A percentile compares a stretch with the other conserved stretches of the same genome.
These are phyloP conservation scores for Pythium phragmitis DNA, from an alignment of 352 stramenopile genomes.

Conservation along the genomic window DNA sequence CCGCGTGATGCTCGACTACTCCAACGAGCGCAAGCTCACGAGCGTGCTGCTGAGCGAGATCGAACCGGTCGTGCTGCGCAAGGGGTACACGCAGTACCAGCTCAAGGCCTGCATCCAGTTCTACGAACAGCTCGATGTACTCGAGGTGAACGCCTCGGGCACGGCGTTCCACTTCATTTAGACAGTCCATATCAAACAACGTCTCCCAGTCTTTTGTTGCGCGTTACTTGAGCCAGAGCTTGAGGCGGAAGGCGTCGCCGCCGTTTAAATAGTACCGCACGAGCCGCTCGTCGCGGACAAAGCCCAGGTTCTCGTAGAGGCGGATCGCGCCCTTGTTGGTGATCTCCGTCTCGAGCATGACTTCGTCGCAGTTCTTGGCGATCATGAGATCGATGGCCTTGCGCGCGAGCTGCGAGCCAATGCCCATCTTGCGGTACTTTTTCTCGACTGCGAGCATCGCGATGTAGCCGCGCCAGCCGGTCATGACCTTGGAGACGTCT, in stretches of 20 bases:
- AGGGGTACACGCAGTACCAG: conserved; percentile 96
- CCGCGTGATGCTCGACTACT: conserved; percentile 94
- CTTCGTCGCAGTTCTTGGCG: conserved; percentile 74
- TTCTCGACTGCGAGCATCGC: conserved; percentile 95
- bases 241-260: conserved; percentile 92
- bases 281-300: conserved; percentile 91
- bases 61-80: conserved; percentile 95
- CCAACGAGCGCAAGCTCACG: conserved; percentile 61
- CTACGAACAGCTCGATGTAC: conserved; percentile 90
- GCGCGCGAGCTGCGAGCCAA: conserved; percentile 87
- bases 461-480: conserved; percentile 89
- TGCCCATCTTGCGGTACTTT: conserved; percentile 86
- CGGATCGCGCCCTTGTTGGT: conserved; percentile 90
- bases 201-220: conserved; percentile 11
- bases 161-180: conserved; percentile 80
- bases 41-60: conserved; percentile 86
- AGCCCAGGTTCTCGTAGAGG: conserved; percentile 94
- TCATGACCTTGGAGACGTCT: conserved; percentile 22
- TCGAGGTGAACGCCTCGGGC: conserved; percentile 76
- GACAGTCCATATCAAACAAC: conserved; percentile 16
- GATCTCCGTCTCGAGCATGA: conserved; percentile 94
- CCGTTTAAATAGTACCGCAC: conserved; percentile 96
- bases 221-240: conserved; percentile 83
- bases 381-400: conserved; percentile 90
- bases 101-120: conserved; percentile 93